These are phyloP conservation scores for Miscanthus lutarioriparius DNA, from an alignment of 176 grass and related monocot species.

Conservation along the genomic window DNA sequence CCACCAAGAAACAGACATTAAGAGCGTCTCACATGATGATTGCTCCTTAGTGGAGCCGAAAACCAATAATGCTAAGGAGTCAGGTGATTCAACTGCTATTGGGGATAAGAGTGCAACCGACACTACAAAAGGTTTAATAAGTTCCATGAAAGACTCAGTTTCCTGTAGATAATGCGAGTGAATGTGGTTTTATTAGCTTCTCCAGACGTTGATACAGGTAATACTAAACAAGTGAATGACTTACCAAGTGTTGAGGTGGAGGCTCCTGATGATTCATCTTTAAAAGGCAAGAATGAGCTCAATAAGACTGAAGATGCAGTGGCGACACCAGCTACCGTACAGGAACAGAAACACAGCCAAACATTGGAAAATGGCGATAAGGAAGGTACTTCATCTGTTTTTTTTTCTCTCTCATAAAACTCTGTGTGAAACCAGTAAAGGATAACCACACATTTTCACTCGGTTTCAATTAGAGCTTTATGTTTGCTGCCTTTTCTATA, in stretches of 20 bases:
- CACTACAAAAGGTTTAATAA: slow-evolving; percentile 33
- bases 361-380: slow-evolving; percentile 50
- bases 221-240: slow-evolving; percentile 34
- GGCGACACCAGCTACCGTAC: slow-evolving; percentile 21
- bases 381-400: slow-evolving; percentile 45
- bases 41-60: slow-evolving; percentile 15
- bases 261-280: slow-evolving; percentile 38
- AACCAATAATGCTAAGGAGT: slow-evolving; percentile 31
- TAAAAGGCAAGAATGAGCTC: slow-evolving; percentile 28
- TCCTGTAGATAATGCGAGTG: slow-evolving; percentile 37
- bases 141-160: slow-evolving; percentile 30
- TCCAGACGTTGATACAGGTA: slow-evolving; percentile 39
- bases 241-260: slow-evolving; percentile 43
- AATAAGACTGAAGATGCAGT: slow-evolving; percentile 43
- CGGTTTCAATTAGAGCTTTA: slow-evolving; percentile 3
- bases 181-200: slow-evolving; percentile 34
- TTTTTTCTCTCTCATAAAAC: slow-evolving; percentile 3
- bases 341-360: slow-evolving; percentile 43
- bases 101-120: slow-evolving; percentile 37
- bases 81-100: slow-evolving; percentile 34
- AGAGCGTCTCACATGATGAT: slow-evolving; percentile 32
- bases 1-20: slow-evolving; percentile 42
- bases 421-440: slow-evolving; percentile 21
- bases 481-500: background rate
- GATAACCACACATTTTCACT: slow-evolving; percentile 13